phyloP scores from a whole-genome alignment of 108 stramenopile species.

The Stephanodiscus triporus region DNA sequence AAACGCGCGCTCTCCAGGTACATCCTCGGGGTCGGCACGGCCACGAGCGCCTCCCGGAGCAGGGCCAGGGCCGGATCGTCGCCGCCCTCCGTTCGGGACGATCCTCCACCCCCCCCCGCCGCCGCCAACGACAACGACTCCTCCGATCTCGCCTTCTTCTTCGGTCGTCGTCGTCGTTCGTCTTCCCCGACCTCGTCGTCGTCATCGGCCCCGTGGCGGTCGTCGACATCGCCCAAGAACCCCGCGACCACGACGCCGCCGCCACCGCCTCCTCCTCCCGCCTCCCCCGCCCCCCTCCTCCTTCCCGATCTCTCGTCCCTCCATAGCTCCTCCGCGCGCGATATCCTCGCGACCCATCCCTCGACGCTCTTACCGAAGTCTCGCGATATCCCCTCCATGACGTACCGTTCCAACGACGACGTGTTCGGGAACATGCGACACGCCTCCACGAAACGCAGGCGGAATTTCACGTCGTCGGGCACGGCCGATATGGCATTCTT shows the following conservation, averaged over 20 bases:
- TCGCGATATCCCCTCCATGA: slow-evolving; percentile 55
- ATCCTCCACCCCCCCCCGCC: no score
- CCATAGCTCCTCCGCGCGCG: slow-evolving; percentile 40
- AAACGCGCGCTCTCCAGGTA: slow-evolving; percentile 63
- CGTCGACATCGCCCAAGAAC: slow-evolving; percentile 20
- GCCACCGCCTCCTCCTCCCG: slow-evolving; percentile 20
- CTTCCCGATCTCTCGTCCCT: slow-evolving; percentile 13
- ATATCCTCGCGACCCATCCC: slow-evolving; percentile 83
- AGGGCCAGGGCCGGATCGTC: slow-evolving; percentile 53
- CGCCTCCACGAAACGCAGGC: slow-evolving; percentile 72
- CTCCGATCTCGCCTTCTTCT: slow-evolving; percentile 49
- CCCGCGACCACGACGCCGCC: slow-evolving; percentile 4
- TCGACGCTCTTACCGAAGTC: slow-evolving; percentile 73
- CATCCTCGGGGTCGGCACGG: slow-evolving; percentile 64
- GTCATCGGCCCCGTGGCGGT: slow-evolving; percentile 10
- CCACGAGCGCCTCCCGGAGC: slow-evolving; percentile 60
- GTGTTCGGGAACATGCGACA: slow-evolving; percentile 78
- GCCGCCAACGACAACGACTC: no score
- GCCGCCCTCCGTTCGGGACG: no score
- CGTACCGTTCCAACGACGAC: slow-evolving; percentile 46
- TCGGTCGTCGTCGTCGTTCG: slow-evolving; percentile 18
- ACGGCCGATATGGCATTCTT: slow-evolving; percentile 81
- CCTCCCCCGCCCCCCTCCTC: slow-evolving; percentile 17
- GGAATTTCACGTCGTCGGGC: slow-evolving; percentile 62
- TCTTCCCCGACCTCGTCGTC: not conserved